Evolutionary conservation across 129 eudicot genomes (phyloP).

Genomic region (Cynara cardunculus): DNA sequence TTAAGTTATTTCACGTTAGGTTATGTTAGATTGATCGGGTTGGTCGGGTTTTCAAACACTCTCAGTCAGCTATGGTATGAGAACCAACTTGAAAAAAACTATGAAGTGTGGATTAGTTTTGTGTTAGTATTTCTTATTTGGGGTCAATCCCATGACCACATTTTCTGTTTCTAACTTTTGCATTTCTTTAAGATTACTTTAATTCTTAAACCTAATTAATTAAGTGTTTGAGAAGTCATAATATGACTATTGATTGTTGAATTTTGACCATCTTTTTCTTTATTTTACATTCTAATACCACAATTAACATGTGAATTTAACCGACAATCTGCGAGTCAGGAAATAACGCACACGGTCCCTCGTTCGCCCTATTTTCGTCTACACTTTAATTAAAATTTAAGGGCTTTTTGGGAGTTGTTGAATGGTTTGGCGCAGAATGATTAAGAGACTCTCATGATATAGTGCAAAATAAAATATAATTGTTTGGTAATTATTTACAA

Average conservation of each 20-base stretch:
- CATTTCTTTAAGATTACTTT: conserved; percentile 1
- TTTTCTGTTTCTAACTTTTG: not conserved
- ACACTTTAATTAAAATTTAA: too few relatives aligned
- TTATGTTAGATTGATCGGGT: too few relatives aligned
- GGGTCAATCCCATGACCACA: conserved; percentile 7
- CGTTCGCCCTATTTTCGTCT: not conserved
- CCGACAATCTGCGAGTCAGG: not conserved
- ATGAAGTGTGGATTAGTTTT: not conserved
- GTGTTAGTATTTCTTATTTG: not conserved
- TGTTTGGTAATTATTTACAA: too few relatives aligned
- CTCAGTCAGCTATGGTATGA: too few relatives aligned
- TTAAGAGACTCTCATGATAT: too few relatives aligned
- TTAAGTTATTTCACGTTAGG: too few relatives aligned
- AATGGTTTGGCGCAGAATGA: too few relatives aligned
- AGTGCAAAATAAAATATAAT: too few relatives aligned
- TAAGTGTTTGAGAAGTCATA: conserved; percentile 6
- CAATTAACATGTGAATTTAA: conserved; percentile 12
- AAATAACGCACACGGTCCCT: not conserved
- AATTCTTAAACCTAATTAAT: not conserved
- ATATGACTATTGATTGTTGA: not conserved
- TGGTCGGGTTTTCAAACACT: too few relatives aligned
- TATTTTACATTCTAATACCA: not conserved
- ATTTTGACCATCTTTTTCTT: conserved; percentile 19
- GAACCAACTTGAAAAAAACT: conserved; percentile 14
- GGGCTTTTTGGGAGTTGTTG: too few relatives aligned